Evolutionary conservation across 805 yeast genomes (phyloP), one percentile per base, ranked within the genome.

Genomic region (Henningerozyma blattae): DNA sequence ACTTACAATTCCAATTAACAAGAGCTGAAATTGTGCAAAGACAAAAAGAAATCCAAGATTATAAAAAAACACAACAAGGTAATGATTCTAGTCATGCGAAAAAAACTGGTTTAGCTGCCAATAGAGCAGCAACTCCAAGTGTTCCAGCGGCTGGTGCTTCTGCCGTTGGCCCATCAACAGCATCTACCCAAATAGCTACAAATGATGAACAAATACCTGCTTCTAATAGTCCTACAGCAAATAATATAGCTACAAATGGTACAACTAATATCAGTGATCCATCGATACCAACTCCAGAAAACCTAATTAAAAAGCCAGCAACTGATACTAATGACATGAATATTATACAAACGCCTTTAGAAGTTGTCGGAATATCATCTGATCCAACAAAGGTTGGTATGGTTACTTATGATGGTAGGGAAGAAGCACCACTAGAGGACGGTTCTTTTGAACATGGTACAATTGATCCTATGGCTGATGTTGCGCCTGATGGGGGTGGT

Each of bases 401-500:
- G 61, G 59, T 65, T 28, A 46, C 56, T 31, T 57, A 57, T 35
- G 62, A 57, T 39, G 62, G 62, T 36, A 45, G 61, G 46, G 50
- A 64, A 45, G 53, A 54, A 40, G 41, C 50, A n/a, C 62, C 60
- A 19, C 55, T 56, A 40, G 46, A 49, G 7, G 67, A 63, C 26
- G 59, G 62, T 16, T 75, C 68, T 37, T 50, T 70, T 14, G 58
- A 44, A 29, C 41, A 41, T 27, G 54, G 56, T 15, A 54, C 58
- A 1, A 47, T 46, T 16, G 61, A 60, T 36, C 62, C 60, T 22
- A 47, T 59, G 59, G 68, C 79, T n/a, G 75, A 75, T 40, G 85
- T 85, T 28, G 94, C 94, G 0, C 95, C 95, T 2, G 94, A 84
- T 55, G 94, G 94, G 15, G 91, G 91, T 18, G 94, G 91, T 2